Conservation (phyloP, 257 asterid genomes). For the Solanum pinnatisectum region DNA sequence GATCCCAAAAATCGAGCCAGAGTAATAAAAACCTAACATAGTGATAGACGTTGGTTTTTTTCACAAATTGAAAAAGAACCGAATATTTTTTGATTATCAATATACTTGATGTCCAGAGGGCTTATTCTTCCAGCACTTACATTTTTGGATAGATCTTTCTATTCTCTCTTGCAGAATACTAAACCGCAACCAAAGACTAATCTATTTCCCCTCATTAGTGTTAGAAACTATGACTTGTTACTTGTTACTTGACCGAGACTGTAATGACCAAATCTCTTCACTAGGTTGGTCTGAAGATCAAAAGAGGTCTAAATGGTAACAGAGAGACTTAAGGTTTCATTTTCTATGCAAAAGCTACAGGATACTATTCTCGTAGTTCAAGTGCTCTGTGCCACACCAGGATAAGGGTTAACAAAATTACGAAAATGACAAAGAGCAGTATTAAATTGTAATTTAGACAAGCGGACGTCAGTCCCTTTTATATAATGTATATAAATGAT, state of each 20-base stretch:
- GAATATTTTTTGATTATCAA: not conserved
- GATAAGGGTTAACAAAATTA: not conserved
- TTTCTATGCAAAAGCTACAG: not conserved
- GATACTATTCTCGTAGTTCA: not conserved
- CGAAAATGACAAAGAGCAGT: not conserved
- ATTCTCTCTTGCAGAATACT: not conserved
- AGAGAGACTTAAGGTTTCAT: not conserved
- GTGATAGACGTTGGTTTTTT: not conserved
- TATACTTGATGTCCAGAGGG: not conserved
- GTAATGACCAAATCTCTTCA: not conserved
- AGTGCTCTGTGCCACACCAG: not conserved
- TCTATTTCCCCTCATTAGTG: not conserved
- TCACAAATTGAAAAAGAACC: not conserved
- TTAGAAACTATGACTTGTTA: not conserved
- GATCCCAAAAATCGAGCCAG: not conserved
- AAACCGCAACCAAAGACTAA: not conserved
- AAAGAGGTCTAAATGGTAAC: not conserved
- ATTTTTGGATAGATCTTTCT: not conserved
- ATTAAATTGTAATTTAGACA: not conserved
- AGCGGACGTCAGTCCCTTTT: not conserved
- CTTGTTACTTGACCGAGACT: not conserved
- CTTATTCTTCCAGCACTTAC: not conserved
- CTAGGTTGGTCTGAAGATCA: not conserved
- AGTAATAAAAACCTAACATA: not conserved
- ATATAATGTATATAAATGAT: not conserved